Evolutionary conservation across 176 grass and related monocot species (phyloP).

Genomic region (Thalia dealbata): DNA sequence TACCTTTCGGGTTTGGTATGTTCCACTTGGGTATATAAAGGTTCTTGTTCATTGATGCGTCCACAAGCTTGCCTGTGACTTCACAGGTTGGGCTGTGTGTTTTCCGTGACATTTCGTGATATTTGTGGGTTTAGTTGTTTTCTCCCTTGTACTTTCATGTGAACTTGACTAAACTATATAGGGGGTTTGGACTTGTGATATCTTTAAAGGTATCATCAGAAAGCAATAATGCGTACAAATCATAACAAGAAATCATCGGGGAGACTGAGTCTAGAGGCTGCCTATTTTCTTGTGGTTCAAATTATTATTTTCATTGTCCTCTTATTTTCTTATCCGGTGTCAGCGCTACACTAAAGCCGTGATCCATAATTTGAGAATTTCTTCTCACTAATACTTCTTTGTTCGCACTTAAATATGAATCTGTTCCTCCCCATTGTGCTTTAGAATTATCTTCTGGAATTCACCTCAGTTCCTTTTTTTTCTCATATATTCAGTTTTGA

Average conservation of each 20-base stretch:
- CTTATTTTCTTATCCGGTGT: neutral
- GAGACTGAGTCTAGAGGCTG: neutral
- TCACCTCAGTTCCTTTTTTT: neutral
- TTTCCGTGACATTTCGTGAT: slow-evolving; percentile 59
- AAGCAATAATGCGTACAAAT: neutral
- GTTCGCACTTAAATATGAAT: neutral
- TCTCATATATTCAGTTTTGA: neutral
- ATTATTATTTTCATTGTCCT: neutral
- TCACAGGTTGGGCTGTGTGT: slow-evolving; percentile 26
- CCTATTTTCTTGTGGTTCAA: neutral
- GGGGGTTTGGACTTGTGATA: neutral
- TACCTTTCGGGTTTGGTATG: neutral
- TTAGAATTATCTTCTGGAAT: neutral
- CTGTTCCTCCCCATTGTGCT: neutral
- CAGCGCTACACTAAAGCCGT: neutral
- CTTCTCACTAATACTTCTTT: too few relatives aligned
- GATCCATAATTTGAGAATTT: too few relatives aligned
- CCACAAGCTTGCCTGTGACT: slow-evolving; percentile 40
- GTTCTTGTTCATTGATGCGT: slow-evolving; percentile 45
- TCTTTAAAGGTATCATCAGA: neutral
- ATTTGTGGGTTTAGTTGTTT: slow-evolving; percentile 35
- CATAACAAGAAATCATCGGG: neutral
- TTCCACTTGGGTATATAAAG: neutral
- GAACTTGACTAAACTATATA: slow-evolving; percentile 48
- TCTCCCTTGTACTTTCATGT: slow-evolving; percentile 61